These are phyloP conservation scores for Speleostelium caveatum DNA, from an alignment of 78 protist genomes.

Conservation along the genomic window DNA sequence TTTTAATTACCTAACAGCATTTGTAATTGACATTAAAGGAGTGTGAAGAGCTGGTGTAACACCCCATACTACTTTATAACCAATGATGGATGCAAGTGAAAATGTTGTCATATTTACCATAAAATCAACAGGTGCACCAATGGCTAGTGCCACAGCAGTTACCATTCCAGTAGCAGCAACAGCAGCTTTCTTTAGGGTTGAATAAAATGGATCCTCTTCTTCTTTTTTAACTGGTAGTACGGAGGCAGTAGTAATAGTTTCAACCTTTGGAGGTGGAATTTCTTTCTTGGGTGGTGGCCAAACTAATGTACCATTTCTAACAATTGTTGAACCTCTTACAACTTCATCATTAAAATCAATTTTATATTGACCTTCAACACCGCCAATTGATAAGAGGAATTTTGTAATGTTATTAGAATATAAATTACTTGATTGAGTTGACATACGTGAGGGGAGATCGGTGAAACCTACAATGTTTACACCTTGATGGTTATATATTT, in stretches of 20 bases:
- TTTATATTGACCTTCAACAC: slow-evolving; percentile 42
- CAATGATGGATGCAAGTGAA: slow-evolving; percentile 89
- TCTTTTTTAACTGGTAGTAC: not conserved
- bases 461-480: slow-evolving; percentile 96
- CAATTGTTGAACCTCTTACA: slow-evolving; percentile 14
- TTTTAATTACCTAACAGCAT: no score
- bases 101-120: slow-evolving; percentile 85
- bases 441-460: slow-evolving; percentile 96
- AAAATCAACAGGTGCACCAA: slow-evolving; percentile 50
- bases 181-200: slow-evolving; percentile 29
- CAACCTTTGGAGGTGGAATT: slow-evolving; percentile 10
- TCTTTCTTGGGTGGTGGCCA: slow-evolving; percentile 77
- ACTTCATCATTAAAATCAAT: slow-evolving; percentile 90
- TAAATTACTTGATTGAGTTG: slow-evolving; percentile 86
- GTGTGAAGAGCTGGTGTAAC: slow-evolving; percentile 98
- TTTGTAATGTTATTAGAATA: slow-evolving; percentile 91
- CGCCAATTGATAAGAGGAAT: slow-evolving; percentile 84
- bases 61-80: slow-evolving; percentile 95
- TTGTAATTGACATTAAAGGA: slow-evolving; percentile 98
- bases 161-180: slow-evolving; percentile 20
- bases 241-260: not conserved
- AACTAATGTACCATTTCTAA: slow-evolving; percentile 33
- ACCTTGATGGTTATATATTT: slow-evolving; percentile 78
- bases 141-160: slow-evolving; percentile 6
- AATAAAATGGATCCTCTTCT: not conserved